Evolutionary conservation across 2,329 filamentous ascomycete genomes (phyloP), one percentile per base, ranked within the genome.

Genomic region (Xylaria digitata): DNA sequence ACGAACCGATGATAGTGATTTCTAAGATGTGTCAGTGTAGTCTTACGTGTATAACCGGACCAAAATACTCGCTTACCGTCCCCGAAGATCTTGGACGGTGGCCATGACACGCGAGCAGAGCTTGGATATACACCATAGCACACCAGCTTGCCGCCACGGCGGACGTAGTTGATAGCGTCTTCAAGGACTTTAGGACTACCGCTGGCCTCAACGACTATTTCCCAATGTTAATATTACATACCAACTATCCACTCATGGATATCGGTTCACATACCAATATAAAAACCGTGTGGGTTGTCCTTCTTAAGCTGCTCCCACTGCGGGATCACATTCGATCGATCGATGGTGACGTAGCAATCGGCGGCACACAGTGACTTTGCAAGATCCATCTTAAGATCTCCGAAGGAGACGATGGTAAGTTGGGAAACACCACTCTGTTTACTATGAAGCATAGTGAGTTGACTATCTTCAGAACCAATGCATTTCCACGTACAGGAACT

Each of bases 1-100:
- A 93, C 59, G 87, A 90, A 30, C 90, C 90, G 61, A 92, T 81
- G 71, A 93, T 91, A 71, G 89, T 92, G 72, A 93, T 90, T 78
- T 92, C 90, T 76, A 69, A 34, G 37, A 13, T 1, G 49, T 4
- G 6, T 67, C 32, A 65, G 73, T 52, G 73, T 67, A 53, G 64
- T 42, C 50, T 21, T 4, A 30, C 26, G 17, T 6, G 8, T 46
- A 60, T 13, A 23, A 50, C 15, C 8, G 30, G 48, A 37, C 9
- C 13, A 53, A 13, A 8, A 34, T 43, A 11, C n/a, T 19, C n/a
- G 67, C 68, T 70, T 70, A 75, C 74, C 75, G 67, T 82, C 80
- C 74, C 85, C 83, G 75, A 87, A 92, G 73, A 93, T 92, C 82
- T 90, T 90, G 77, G 85, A 84, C n/a, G 90, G 90, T 5, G 88